Base-by-base conservation (phyloP, 331 rosid species). In the Malus hybrid region DNA sequence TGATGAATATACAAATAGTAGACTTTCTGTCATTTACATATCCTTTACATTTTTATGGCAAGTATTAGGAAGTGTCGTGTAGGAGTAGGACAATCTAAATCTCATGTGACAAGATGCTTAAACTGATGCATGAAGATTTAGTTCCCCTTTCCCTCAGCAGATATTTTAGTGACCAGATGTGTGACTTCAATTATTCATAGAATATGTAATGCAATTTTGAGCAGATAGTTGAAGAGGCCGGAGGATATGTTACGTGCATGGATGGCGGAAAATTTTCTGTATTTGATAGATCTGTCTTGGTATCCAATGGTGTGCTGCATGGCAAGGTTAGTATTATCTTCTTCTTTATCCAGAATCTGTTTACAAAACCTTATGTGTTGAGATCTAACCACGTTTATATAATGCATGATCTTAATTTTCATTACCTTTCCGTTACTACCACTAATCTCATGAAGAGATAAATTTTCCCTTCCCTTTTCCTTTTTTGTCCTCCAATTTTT, bases 191-290 rank as follows among this genome's bases (percentile, higher is more conserved):
- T 72, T n/a, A 44, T 36, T 57, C 55, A 50, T 29, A 57, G 74
- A 50, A 24, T 50, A 63, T 56, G 34, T 48, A 50, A 71, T 77
- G 29, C 34, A 31, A 16, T 62, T 69, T 72, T 63, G 67, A 73
- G 73, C 80, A 93, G 98, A 88, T 94, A 72, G 97, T 91, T 64
- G 97, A 94, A 82, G 99, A 94, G 89, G 95, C 97, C 42, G 97
- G 96, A 31, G 97, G 97, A 61, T 20, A 83, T 28, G 90, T 91
- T 65, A 86, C 95, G 55, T 73, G 95, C 79, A 94, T 94, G 99
- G 99, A 94, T 65, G 97, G 99, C 55, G 92, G 95, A 68, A 89
- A 85, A 60, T 94, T 94, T 84, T 83, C 86, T 68, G 96, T 94
- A 31, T 94, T 94, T 87, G 97, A 94, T 86, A 88, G 99, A 83